Evolutionary conservation across 345 rosid genomes (phyloP), one percentile per base, ranked within the genome.

Genomic region (Ceriops tagal): DNA sequence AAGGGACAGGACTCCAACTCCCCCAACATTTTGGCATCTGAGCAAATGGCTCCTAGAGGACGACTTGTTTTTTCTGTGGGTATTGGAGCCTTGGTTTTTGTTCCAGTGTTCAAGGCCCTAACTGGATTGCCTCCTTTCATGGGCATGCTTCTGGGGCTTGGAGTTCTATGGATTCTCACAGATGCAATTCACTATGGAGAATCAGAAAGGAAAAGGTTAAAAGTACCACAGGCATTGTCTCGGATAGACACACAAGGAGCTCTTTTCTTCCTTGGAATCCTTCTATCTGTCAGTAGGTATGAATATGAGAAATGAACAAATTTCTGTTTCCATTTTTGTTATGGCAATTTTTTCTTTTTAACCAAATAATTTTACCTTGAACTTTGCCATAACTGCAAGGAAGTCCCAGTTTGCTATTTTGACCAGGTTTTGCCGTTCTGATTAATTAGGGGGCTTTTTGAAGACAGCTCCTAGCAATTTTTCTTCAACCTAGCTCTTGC

Each of bases 121-220:
- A 93, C 98, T 32, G 97, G 98, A 72, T 78, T 93, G 80, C 98
- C 98, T 84, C 98, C 98, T 58, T 91, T 74, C 83, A 88, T 93
- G 93, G 98, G 98, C 26, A 88, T 93, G 77, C 84, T 93, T 72
- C 83, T 93, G 24, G 97, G 98, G 56, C 98, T 93, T 31, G 98
- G 98, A 81, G 97, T 91, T 71, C 96, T 93, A 20, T 93, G 98
- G 98, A 83, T 91, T 80, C 86, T 93, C 67, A 93, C 98, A 0
- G 98, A 93, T 74, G 97, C 97, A 61, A 91, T 93, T 81, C 98
- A 91, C 76, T 91, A 81, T 63, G 98, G 98, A 39, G 98, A 93
- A 79, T 91, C 96, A 13, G 96, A 89, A 78, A 80, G 96, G 77
- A 93, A 93, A 78, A 80, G 67, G 82, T 83, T 93, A 65, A 93